Base-by-base conservation (phyloP, 371 early-diverging fungal genomes). In the Gilbertella persicaria region DNA sequence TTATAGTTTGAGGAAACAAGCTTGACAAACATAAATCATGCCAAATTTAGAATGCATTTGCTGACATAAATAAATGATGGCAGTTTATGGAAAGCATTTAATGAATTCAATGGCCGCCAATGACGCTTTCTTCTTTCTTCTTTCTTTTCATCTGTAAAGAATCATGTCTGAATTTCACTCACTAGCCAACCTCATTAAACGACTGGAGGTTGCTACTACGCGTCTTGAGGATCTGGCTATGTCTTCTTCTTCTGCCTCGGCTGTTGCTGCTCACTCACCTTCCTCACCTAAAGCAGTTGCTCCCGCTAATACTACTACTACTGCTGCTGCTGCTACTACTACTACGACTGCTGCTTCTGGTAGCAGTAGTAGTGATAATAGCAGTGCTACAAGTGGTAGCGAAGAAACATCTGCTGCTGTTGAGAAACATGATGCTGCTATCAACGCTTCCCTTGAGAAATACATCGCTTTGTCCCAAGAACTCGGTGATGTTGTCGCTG, bases 121-220 rank as follows among this genome's bases (percentile, higher is more conserved):
- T n/a, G n/a, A n/a, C n/a, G n/a, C n/a, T n/a, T 38, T 53, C 26
- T 44, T 53, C 43, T 12, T 37, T 29, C 7, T 45, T 29, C 38
- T 38, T 35, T 28, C 16, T 17, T 24, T 21, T 16, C 45, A 43
- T 21, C 46, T 39, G 13, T 17, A 9, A 17, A 36, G 44, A 60
- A 57, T 55, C 33, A 85, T 85, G 86, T 68, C 84, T 57, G 86
- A 86, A 63, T 77, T 82, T 49, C 79, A 79, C 39, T 82, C 83
- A 13, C 75, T 94, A 46, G 77, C 85, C 5, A 71, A 81, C 23
- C 82, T 95, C 46, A 74, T 93, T 50, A 89, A 87, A 64, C 82
- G 96, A 13, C 77, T 95, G 21, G 96, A 95, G 71, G 81, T 87
- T 9, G 94, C 92, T 33, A 92, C 94, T 8, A 79, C 82, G 29